Conservation (phyloP, 176 grass and related monocot genomes). For the Ananas comosus region DNA sequence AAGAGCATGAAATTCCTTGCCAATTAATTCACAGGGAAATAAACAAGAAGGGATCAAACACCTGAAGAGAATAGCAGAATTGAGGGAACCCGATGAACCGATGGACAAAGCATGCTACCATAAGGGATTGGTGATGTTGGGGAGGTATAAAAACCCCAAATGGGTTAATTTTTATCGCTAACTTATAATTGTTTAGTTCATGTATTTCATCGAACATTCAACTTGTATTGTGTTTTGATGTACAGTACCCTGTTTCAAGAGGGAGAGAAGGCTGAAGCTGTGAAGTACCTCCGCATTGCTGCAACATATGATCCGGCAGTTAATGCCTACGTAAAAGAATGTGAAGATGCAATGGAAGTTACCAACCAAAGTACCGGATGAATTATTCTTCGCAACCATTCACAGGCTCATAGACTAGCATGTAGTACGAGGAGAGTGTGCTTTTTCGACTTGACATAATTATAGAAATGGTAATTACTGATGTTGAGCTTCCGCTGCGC, state of each 20-base stretch:
- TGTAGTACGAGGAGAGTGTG: too few relatives aligned
- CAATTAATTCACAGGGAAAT: constrained; percentile 50
- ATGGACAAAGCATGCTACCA: constrained; percentile 61
- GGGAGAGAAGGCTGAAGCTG: constrained; percentile 68
- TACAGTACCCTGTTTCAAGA: constrained; percentile 53
- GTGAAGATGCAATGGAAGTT: constrained; percentile 39
- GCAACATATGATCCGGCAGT: constrained; percentile 56
- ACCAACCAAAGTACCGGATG: constrained; percentile 11
- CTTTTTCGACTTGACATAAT: too few relatives aligned
- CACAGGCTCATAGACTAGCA: too few relatives aligned
- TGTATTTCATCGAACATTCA: constrained; percentile 8
- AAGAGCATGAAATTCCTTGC: not conserved
- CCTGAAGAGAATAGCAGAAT: constrained; percentile 57
- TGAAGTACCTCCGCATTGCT: constrained; percentile 43
- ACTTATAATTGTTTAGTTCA: not conserved
- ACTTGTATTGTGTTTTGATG: not conserved
- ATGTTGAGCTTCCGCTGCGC: too few relatives aligned
- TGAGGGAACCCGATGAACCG: constrained; percentile 59
- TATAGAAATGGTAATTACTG: too few relatives aligned
- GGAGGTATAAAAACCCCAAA: constrained; percentile 39
- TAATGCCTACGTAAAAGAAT: constrained; percentile 50
- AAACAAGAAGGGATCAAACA: constrained; percentile 46
- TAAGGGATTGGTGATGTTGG: constrained; percentile 41
- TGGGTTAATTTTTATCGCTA: not conserved
- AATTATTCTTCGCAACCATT: constrained; percentile 10